Evolutionary conservation across 805 yeast genomes (phyloP).

Genomic region (Wickerhamomyces pijperi): DNA sequence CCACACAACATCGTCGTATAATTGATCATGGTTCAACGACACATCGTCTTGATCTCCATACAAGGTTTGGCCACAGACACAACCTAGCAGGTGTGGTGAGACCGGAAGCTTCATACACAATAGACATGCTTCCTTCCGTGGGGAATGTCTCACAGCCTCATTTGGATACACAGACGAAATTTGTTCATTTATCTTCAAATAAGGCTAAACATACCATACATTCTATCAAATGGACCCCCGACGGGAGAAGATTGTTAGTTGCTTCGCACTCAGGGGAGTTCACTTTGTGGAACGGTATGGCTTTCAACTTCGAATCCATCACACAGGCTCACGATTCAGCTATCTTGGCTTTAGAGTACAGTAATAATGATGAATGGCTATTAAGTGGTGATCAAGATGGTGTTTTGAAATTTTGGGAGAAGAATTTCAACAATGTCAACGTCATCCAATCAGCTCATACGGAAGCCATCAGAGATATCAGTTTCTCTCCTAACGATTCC

Average conservation of each 20-base stretch:
- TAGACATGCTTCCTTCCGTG: constrained; percentile 43
- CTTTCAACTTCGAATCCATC: constrained; percentile 90
- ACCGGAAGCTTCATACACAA: constrained; percentile 58
- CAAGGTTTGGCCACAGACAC: constrained; percentile 30
- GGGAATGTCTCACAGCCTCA: constrained; percentile 33
- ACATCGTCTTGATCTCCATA: constrained; percentile 49
- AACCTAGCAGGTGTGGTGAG: constrained; percentile 40
- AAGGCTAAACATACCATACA: constrained; percentile 87
- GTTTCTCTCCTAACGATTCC: constrained; percentile 82
- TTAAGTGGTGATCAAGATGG: constrained; percentile 93
- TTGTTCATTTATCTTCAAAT: constrained; percentile 84
- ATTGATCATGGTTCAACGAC: constrained; percentile 70
- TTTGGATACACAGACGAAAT: constrained; percentile 63
- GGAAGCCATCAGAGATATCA: constrained; percentile 76
- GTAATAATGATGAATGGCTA: constrained; percentile 91
- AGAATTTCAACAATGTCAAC: constrained; percentile 93
- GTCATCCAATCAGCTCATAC: constrained; percentile 56
- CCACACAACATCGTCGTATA: constrained; percentile 49
- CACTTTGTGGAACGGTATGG: constrained; percentile 92
- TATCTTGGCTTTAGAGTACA: constrained; percentile 65
- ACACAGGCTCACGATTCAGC: constrained; percentile 98
- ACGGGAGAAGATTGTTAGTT: constrained; percentile 81
- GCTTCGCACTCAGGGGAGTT: constrained; percentile 92
- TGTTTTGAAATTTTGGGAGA: constrained; percentile 90
- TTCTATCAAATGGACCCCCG: constrained; percentile 93